Evolutionary conservation across 768 basidiomycete species (phyloP).

Genomic region (Podaxis rugospora): DNA sequence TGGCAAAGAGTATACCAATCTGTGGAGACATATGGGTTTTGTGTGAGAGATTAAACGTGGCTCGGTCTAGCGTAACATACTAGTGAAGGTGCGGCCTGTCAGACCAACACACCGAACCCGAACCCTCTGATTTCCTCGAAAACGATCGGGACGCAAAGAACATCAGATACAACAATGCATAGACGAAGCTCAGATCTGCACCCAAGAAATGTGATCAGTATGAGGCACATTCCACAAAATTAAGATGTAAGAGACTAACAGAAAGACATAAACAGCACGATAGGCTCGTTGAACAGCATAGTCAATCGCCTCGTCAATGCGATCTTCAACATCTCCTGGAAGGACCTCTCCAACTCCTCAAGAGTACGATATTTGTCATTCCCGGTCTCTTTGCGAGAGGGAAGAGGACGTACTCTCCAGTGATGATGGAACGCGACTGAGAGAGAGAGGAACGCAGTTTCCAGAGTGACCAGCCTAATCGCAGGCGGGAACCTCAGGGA

Average conservation of each 20-base stretch:
- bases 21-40: constrained; percentile 1
- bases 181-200: constrained; percentile 39
- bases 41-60: too few relatives aligned
- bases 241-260: constrained; percentile 21
- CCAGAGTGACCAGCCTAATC: constrained; percentile 30
- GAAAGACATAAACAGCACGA: constrained; percentile 38
- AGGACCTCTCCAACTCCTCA: constrained; percentile 33
- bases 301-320: constrained; percentile 34
- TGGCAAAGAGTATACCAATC: constrained; percentile 31
- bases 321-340: constrained; percentile 28
- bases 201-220: background rate
- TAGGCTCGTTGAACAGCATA: constrained; percentile 41
- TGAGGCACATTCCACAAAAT: background rate
- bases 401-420: too few relatives aligned
- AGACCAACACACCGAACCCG: constrained; percentile 33
- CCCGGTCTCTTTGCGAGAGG: constrained; percentile 36
- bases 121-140: constrained; percentile 36
- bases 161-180: constrained; percentile 26
- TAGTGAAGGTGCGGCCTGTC: constrained; percentile 38
- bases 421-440: too few relatives aligned
- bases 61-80: constrained; percentile 24
- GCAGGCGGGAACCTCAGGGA: background rate
- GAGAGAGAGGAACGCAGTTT: constrained; percentile 31
- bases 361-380: constrained; percentile 29
- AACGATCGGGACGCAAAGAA: constrained; percentile 42